Evolutionary conservation across 1,284 basidiomycete species (phyloP).

Genomic region (Neolentinus lepideus): DNA sequence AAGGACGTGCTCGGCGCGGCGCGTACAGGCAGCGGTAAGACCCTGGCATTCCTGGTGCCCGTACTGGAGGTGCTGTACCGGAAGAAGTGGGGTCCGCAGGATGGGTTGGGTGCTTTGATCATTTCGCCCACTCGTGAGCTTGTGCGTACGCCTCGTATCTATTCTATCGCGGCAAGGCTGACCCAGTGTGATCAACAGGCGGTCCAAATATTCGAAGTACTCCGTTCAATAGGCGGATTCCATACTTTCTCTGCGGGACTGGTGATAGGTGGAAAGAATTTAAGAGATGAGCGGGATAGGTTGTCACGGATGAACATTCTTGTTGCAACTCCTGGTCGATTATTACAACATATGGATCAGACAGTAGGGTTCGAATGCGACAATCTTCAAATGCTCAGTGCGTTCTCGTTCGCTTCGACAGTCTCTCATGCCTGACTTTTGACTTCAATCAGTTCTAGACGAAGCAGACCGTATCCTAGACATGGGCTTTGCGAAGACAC

Average conservation of each 20-base stretch:
- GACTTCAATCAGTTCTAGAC: conserved; percentile 66
- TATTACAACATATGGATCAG: conserved; percentile 98
- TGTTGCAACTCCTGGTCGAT: conserved; percentile 91
- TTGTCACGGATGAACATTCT: conserved; percentile 94
- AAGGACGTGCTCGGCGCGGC: conserved; percentile 75
- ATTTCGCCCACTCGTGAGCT: conserved; percentile 95
- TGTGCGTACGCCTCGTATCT: conserved; percentile 33
- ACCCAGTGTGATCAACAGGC: conserved; percentile 42
- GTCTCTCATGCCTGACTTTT: conserved; percentile 4
- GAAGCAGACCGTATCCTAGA: conserved; percentile 97
- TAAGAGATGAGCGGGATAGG: conserved; percentile 90
- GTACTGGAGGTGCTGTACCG: conserved; percentile 71
- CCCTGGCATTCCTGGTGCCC: conserved; percentile 77
- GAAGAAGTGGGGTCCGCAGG: conserved; percentile 72
- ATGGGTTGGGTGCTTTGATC: conserved; percentile 87
- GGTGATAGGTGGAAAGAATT: conserved; percentile 93
- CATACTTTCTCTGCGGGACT: conserved; percentile 94
- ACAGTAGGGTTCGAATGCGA: conserved; percentile 92
- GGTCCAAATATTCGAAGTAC: conserved; percentile 95
- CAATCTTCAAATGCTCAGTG: conserved; percentile 87
- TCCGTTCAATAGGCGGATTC: conserved; percentile 86
- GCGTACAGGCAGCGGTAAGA: conserved; percentile 80
- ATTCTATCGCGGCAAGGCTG: not conserved
- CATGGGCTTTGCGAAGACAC: conserved; percentile 89
- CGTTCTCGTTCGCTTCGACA: conserved; percentile 23